Evolutionary conservation across 179 eudicot genomes (phyloP).

Genomic region (Vitellaria paradoxa): DNA sequence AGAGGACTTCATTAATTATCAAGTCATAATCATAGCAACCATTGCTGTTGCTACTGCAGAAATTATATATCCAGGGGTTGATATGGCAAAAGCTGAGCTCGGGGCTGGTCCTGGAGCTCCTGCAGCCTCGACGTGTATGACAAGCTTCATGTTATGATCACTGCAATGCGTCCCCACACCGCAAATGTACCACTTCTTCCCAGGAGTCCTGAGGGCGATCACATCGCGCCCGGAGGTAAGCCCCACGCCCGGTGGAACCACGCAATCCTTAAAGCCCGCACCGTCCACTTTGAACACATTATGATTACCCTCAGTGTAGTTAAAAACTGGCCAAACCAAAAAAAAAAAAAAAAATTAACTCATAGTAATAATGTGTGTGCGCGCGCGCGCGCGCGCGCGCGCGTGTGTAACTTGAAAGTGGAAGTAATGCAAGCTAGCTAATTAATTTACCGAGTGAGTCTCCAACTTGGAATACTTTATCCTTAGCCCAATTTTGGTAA

Average conservation of each 20-base stretch:
- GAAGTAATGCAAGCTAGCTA: too few species aligned
- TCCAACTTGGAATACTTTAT: slow-evolving; percentile 16
- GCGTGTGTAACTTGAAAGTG: too few species aligned
- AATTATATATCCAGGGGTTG: too few species aligned
- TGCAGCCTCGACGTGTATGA: neutral
- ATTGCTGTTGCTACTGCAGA: too few species aligned
- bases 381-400: neutral
- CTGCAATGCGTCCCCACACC: neutral
- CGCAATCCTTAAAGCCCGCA: neutral
- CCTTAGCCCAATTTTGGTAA: slow-evolving; percentile 16
- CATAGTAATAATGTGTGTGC: neutral
- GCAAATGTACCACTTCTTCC: neutral
- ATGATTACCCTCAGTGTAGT: neutral
- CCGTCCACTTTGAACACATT: neutral
- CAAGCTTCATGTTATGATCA: neutral
- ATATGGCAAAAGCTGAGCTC: too few species aligned
- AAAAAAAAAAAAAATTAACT: too few species aligned
- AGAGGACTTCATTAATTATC: too few species aligned
- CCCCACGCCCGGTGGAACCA: neutral
- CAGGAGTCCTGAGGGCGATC: neutral
- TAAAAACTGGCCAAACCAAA: neutral
- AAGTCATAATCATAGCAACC: too few species aligned
- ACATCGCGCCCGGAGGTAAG: neutral
- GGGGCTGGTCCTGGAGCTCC: neutral
- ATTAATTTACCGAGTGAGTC: slow-evolving; percentile 11